phyloP scores from a whole-genome alignment of 108 stramenopile species.

The Bacterosira constricta region DNA sequence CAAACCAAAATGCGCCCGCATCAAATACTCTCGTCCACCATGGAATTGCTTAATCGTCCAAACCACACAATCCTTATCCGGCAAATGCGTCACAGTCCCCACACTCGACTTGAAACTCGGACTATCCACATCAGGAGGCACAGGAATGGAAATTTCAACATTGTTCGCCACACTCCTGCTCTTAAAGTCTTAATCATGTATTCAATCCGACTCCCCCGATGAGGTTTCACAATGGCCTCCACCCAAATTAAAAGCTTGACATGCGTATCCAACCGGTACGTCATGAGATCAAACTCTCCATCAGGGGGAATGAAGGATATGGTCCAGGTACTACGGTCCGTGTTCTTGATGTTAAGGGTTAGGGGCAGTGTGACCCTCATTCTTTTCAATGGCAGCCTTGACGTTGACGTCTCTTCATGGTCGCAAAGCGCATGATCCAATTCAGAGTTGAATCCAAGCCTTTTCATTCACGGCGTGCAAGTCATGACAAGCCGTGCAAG shows the following conservation, averaged over 20 bases:
- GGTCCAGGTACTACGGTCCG: conserved; percentile 89
- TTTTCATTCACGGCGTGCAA: conserved; percentile 91
- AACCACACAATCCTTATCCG: conserved; percentile 94
- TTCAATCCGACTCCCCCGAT: conserved; percentile 94
- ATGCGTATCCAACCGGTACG: conserved; percentile 96
- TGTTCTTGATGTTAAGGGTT: conserved; percentile 78
- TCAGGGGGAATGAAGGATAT: conserved; percentile 99
- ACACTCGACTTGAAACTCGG: conserved; percentile 96
- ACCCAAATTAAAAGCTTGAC: conserved; percentile 99
- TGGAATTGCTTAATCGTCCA: conserved; percentile 98
- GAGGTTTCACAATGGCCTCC: conserved; percentile 96
- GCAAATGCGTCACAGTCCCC: conserved; percentile 96
- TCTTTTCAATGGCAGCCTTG: conserved; percentile 74
- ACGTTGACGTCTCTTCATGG: conserved; percentile 69
- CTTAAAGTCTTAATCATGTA: conserved; percentile 99
- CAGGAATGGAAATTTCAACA: conserved; percentile 98
- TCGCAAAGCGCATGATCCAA: conserved; percentile 78
- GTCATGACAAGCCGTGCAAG: conserved; percentile 96
- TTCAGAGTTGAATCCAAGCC: conserved; percentile 81
- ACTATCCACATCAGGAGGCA: conserved; percentile 98
- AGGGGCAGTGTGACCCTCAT: conserved; percentile 66
- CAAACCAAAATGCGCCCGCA: conserved; percentile 99
- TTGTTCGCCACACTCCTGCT: conserved; percentile 96
- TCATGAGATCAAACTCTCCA: conserved; percentile 99
- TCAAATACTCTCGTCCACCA: conserved; percentile 92